These are phyloP conservation scores for Penicillium rolfsii DNA, from an alignment of 2,329 filamentous ascomycete genomes.

Conservation along the genomic window DNA sequence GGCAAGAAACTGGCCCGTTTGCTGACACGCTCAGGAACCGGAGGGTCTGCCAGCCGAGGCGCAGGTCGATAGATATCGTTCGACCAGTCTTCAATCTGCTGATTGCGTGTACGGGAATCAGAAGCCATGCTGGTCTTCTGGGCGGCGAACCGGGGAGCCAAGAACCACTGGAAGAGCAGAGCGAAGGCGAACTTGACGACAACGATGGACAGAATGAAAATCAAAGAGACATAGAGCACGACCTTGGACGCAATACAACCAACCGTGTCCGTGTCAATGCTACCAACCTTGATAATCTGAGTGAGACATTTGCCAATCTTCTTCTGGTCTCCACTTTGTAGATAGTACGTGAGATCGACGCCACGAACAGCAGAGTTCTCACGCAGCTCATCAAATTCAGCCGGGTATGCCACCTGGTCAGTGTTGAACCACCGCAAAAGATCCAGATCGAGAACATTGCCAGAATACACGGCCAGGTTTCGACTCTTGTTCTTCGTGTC, in stretches of 20 bases:
- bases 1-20: constrained; percentile 89
- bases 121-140: constrained; percentile 80
- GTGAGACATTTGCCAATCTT: constrained; percentile 82
- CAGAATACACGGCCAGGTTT: constrained; percentile 92
- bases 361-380: constrained; percentile 73
- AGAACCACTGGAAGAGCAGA: constrained; percentile 93
- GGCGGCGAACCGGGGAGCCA: constrained; percentile 82
- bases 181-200: constrained; percentile 84
- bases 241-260: constrained; percentile 98
- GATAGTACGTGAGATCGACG: constrained; percentile 84
- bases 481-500: constrained; percentile 86
- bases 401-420: constrained; percentile 73
- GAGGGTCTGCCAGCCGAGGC: constrained; percentile 75
- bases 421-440: constrained; percentile 89
- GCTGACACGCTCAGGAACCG: constrained; percentile 70
- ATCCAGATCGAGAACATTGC: constrained; percentile 87
- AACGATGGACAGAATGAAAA: constrained; percentile 90
- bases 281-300: constrained; percentile 93
- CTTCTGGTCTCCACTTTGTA: constrained; percentile 79
- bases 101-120: constrained; percentile 79
- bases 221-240: constrained; percentile 89
- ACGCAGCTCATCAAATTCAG: constrained; percentile 77
- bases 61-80: constrained; percentile 96
- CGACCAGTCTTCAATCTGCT: constrained; percentile 96
- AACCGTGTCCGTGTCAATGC: constrained; percentile 91